Evolutionary conservation across 176 grass and related monocot genomes (phyloP).

Genomic region (Zizania latifolia): DNA sequence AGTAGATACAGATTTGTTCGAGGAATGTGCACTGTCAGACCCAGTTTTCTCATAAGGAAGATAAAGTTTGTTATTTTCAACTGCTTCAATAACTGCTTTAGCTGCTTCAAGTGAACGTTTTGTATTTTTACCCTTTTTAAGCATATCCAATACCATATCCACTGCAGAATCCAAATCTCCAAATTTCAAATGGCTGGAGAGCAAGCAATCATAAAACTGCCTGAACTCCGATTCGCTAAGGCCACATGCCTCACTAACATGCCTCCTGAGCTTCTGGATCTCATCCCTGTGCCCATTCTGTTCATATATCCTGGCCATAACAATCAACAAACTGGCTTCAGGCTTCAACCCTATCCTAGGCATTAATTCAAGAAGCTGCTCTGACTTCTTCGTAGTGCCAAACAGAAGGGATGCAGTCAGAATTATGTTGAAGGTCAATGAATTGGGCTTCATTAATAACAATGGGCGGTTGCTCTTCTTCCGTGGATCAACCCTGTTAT

Average conservation of each 20-base stretch:
- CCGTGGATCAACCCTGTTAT: conserved; percentile 72
- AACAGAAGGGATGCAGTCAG: conserved; percentile 71
- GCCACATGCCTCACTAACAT: conserved; percentile 61
- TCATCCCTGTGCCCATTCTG: conserved; percentile 80
- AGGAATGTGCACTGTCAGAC: conserved; percentile 14
- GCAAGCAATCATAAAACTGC: conserved; percentile 70
- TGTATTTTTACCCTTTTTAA: conserved; percentile 65
- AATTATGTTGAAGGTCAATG: conserved; percentile 59
- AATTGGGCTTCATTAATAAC: conserved; percentile 69
- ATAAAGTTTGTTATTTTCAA: conserved; percentile 46
- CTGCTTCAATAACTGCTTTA: conserved; percentile 53
- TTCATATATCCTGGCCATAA: conserved; percentile 79
- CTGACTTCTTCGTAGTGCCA: conserved; percentile 64
- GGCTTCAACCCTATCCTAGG: conserved; percentile 60
- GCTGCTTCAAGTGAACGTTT: conserved; percentile 60
- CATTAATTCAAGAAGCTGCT: conserved; percentile 83
- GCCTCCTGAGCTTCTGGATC: conserved; percentile 65
- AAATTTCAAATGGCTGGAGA: conserved; percentile 82
- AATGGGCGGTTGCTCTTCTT: conserved; percentile 63
- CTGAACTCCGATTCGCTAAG: conserved; percentile 64
- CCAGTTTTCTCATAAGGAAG: conserved; percentile 33
- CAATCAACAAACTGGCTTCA: conserved; percentile 50
- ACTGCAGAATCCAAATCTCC: conserved; percentile 58
- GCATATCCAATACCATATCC: conserved; percentile 78
- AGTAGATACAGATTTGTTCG: conserved; percentile 34